Evolutionary conservation across 371 early-diverging fungal genomes (phyloP), one percentile per base, ranked within the genome.

Genomic region (Apophysomyces ossiformis): DNA sequence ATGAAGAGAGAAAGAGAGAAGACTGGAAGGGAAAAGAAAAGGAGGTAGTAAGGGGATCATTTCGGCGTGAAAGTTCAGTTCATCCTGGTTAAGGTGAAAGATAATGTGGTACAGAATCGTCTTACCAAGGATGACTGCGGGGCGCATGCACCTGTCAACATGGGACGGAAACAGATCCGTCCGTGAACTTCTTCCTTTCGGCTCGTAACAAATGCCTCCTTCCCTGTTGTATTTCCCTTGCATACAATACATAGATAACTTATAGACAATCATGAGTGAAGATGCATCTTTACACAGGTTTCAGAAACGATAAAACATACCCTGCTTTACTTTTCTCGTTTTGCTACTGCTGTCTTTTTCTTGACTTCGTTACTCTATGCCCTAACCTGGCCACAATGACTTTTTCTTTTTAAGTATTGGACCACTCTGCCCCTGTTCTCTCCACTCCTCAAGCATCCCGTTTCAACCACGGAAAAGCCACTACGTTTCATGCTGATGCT

Each of bases 111-210:
- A 7, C 47, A n/a, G 16, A n/a, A 47, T 16, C 32, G 32, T 47
- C 54, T 21, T 50, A 26, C 54, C 54, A 26, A 50, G 21, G 21
- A 50, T 50, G 54, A 26, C 21, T 9, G 16, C 21, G 54, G 54
- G 54, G 54, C 21, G 11, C 7, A 50, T 50, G 54, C 54, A 50
- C 54, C 54, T 50, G 54, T 50, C 54, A 50, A 50, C 54, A 50
- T 50, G 9, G 32, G 32, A 50, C 54, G 54, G 54, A 50, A 50
- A 50, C 54, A 21, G 54, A 50, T 21, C 54, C 54, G 54, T 50
- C 54, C 54, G 54, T 50, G 54, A 50, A 18, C 54, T 50, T 21
- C 21, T 50, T 21, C 21, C n/a, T 47, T 16, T 47, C n/a, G 13
- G n/a, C 18, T 13, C 5, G 47, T 47, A 41, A 41, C 41, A 41